A percentile compares a stretch with the other conserved stretches of the same genome.
These are phyloP conservation scores for Lecanicillium sp. DNA, from an alignment of 2,329 filamentous ascomycete species.

Conservation along the genomic window DNA sequence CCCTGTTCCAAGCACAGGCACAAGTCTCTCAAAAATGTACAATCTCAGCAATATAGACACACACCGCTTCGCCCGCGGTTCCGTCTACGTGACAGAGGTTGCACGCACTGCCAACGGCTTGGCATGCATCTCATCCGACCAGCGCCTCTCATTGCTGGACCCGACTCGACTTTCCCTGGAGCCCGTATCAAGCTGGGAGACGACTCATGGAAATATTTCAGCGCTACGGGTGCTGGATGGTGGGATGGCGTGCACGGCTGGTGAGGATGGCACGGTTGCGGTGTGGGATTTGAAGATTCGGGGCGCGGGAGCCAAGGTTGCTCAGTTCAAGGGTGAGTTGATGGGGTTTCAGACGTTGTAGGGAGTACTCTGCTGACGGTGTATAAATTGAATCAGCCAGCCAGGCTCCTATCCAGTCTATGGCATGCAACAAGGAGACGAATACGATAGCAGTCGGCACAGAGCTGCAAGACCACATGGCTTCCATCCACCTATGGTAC, in stretches of 20 bases:
- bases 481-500: constrained; percentile 56
- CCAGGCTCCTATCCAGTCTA: constrained; percentile 48
- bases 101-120: constrained; percentile 42
- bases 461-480: constrained; percentile 57
- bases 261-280: constrained; percentile 59
- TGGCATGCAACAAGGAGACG: constrained; percentile 50
- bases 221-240: constrained; percentile 47
- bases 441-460: constrained; percentile 64
- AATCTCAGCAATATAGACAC: constrained; percentile 22
- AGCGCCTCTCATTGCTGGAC: constrained; percentile 59
- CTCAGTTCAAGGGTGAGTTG: constrained; percentile 37
- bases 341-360: constrained; percentile 5
- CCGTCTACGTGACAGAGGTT: constrained; percentile 51
- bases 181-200: constrained; percentile 37
- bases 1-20: not conserved
- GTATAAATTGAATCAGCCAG: constrained; percentile 26
- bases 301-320: constrained; percentile 27
- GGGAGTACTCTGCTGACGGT: not conserved
- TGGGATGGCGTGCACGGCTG: constrained; percentile 57
- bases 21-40: constrained; percentile 19
- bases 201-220: constrained; percentile 54
- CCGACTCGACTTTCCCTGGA: constrained; percentile 45
- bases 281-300: constrained; percentile 56
- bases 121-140: constrained; percentile 60
- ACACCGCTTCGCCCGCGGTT: constrained; percentile 23